phyloP scores from a whole-genome alignment of 352 stramenopile species.

The Phytophthora sojae region DNA sequence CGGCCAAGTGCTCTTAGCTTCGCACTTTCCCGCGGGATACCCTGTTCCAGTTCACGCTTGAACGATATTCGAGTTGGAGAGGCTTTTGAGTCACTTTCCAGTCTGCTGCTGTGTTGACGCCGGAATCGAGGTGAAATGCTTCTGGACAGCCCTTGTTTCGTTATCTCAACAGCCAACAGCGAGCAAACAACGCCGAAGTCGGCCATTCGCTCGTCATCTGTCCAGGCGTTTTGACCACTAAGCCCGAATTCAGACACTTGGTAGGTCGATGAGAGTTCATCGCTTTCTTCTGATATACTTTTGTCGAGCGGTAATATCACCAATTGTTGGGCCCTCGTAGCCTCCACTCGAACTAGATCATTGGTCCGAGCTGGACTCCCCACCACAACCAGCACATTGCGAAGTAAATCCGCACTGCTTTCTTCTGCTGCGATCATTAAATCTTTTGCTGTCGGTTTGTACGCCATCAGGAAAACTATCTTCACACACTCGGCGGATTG shows the following conservation, averaged over 20 bases:
- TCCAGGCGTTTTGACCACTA: slow-evolving; percentile 15
- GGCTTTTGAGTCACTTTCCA: slow-evolving; percentile 16
- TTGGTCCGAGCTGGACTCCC: slow-evolving; percentile 36
- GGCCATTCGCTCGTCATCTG: slow-evolving; percentile 39
- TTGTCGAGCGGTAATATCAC: slow-evolving; percentile 43
- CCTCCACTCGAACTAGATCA: slow-evolving; percentile 40
- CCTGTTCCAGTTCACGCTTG: slow-evolving; percentile 57
- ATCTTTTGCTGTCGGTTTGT: slow-evolving; percentile 36
- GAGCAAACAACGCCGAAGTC: slow-evolving; percentile 54
- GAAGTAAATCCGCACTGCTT: slow-evolving; percentile 29
- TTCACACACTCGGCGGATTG: slow-evolving; percentile 2
- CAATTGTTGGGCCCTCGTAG: slow-evolving; percentile 35
- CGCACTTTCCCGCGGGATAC: slow-evolving; percentile 63
- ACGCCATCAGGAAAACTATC: slow-evolving; percentile 28
- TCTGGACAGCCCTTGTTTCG: slow-evolving; percentile 19
- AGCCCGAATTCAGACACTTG: slow-evolving; percentile 19
- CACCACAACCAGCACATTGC: slow-evolving; percentile 41
- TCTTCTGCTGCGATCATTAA: slow-evolving; percentile 33
- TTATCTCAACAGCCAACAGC: slow-evolving; percentile 48
- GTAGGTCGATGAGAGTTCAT: slow-evolving; percentile 30
- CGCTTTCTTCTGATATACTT: slow-evolving; percentile 28
- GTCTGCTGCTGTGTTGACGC: slow-evolving; percentile 22
- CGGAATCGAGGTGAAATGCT: slow-evolving; percentile 17
- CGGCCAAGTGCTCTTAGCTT: slow-evolving; percentile 59
- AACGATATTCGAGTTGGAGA: slow-evolving; percentile 34